These are phyloP conservation scores for Populus tremula DNA, from an alignment of 345 rosid genomes.

Conservation along the genomic window DNA sequence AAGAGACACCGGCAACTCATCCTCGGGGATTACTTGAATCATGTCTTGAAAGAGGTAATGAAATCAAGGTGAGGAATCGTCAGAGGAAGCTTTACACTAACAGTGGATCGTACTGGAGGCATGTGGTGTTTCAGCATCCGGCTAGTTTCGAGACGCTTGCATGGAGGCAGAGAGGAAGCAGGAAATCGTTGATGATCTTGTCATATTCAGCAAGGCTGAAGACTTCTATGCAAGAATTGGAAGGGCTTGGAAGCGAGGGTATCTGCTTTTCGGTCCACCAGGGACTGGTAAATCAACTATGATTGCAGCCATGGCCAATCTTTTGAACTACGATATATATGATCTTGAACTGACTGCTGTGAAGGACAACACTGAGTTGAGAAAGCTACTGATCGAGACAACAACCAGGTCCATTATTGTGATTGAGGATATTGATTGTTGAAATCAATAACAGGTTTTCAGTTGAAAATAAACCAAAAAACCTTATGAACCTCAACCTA, in stretches of 20 bases:
- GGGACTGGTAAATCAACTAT: constrained; percentile 10
- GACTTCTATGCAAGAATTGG: constrained; percentile 10
- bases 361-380: constrained; percentile 6
- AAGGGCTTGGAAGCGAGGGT: constrained; percentile 7
- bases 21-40: neutral
- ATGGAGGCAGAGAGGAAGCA: neutral
- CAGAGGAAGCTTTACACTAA: constrained; percentile 7
- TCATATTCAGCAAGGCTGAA: constrained; percentile 1
- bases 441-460: too few species aligned
- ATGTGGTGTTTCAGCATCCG: constrained; percentile 9
- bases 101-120: constrained; percentile 5
- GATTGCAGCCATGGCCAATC: constrained; percentile 11
- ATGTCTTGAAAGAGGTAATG: constrained; percentile 4
- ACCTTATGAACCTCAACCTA: too few species aligned
- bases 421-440: constrained; percentile 6
- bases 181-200: constrained; percentile 5
- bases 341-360: neutral
- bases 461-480: too few species aligned
- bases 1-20: neutral
- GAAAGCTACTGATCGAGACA: constrained; percentile 5
- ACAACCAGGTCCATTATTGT: constrained; percentile 1
- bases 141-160: neutral
- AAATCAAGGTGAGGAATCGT: neutral
- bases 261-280: neutral
- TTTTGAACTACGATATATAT: neutral